These are phyloP conservation scores for Vanderwaltozyma yarrowii DNA, from an alignment of 805 yeast genomes.

Conservation along the genomic window DNA sequence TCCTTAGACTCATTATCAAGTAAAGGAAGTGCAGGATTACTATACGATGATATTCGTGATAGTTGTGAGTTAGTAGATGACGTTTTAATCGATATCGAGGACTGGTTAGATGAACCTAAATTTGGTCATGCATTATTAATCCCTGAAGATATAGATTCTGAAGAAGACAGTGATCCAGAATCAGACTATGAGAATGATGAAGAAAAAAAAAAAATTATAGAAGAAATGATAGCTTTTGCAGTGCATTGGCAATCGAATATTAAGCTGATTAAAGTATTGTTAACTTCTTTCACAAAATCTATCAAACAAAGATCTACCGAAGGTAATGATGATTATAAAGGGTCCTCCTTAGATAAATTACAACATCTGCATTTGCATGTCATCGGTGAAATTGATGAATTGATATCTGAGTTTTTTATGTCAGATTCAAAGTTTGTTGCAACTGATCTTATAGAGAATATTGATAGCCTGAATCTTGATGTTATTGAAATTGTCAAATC, in stretches of 20 bases:
- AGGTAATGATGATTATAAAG: slow-evolving; percentile 17
- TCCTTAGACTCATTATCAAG: slow-evolving; percentile 32
- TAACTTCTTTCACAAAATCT: slow-evolving; percentile 50
- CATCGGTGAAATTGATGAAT: slow-evolving; percentile 43
- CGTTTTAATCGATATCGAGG: slow-evolving; percentile 55
- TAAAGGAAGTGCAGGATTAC: slow-evolving; percentile 44
- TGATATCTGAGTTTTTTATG: slow-evolving; percentile 47
- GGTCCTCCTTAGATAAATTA: slow-evolving; percentile 39
- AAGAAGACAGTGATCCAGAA: slow-evolving; percentile 23
- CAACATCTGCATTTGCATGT: slow-evolving; percentile 34
- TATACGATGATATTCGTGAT: slow-evolving; percentile 34
- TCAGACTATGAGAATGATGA: slow-evolving; percentile 26
- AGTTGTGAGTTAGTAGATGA: slow-evolving; percentile 41
- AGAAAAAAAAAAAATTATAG: slow-evolving; percentile 25
- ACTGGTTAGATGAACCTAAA: slow-evolving; percentile 58
- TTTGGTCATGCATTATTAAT: slow-evolving; percentile 31
- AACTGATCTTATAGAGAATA: slow-evolving; percentile 18
- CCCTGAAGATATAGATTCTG: slow-evolving; percentile 24
- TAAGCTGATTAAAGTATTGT: slow-evolving; percentile 45
- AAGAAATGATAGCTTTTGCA: slow-evolving; percentile 31
- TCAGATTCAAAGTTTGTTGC: slow-evolving; percentile 25
- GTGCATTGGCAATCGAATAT: slow-evolving; percentile 35
- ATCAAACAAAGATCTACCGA: slow-evolving; percentile 34
- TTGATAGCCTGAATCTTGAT: slow-evolving; percentile 16
- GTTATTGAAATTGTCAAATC: slow-evolving; percentile 27